Evolutionary conservation across 352 stramenopile genomes (phyloP).

Genomic region (Phytophthora pseudosyringae): DNA sequence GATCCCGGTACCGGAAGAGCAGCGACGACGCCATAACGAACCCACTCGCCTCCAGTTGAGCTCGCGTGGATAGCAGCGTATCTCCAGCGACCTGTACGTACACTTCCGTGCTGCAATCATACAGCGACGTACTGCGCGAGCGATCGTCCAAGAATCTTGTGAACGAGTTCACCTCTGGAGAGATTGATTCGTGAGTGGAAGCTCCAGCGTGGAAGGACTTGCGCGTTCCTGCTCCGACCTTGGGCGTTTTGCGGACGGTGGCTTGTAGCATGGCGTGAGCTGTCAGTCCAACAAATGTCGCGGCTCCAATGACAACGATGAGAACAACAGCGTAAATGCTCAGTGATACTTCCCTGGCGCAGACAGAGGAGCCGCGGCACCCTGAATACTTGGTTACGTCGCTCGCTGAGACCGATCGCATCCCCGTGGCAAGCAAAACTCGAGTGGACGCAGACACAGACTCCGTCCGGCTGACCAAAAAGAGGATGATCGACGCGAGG

Average conservation of each 20-base stretch:
- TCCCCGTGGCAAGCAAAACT: constrained; percentile 31
- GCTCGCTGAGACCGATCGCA: constrained; percentile 26
- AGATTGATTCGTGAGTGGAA: constrained; percentile 1
- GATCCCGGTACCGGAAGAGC: constrained; percentile 44
- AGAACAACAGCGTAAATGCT: constrained; percentile 30
- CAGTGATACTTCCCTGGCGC: constrained; percentile 32
- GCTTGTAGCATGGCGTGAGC: constrained; percentile 28
- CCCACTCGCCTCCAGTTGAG: constrained; percentile 37
- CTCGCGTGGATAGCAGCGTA: constrained; percentile 35
- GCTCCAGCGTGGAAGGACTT: neutral
- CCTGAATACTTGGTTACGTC: constrained; percentile 40
- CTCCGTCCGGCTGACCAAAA: constrained; percentile 15
- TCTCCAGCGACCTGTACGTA: constrained; percentile 29
- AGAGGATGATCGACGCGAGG: constrained; percentile 30
- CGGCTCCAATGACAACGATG: constrained; percentile 15
- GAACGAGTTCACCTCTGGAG: constrained; percentile 38
- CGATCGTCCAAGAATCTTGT: constrained; percentile 47
- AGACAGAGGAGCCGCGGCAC: constrained; percentile 42
- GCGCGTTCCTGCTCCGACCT: constrained; percentile 4
- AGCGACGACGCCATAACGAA: constrained; percentile 40
- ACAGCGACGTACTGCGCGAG: constrained; percentile 32
- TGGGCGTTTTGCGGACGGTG: neutral
- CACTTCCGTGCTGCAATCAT: constrained; percentile 38
- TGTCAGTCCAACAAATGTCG: constrained; percentile 21
- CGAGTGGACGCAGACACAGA: constrained; percentile 17